These are phyloP conservation scores for Fusarium kyushuense DNA, from an alignment of 2,329 filamentous ascomycete genomes.

Conservation along the genomic window DNA sequence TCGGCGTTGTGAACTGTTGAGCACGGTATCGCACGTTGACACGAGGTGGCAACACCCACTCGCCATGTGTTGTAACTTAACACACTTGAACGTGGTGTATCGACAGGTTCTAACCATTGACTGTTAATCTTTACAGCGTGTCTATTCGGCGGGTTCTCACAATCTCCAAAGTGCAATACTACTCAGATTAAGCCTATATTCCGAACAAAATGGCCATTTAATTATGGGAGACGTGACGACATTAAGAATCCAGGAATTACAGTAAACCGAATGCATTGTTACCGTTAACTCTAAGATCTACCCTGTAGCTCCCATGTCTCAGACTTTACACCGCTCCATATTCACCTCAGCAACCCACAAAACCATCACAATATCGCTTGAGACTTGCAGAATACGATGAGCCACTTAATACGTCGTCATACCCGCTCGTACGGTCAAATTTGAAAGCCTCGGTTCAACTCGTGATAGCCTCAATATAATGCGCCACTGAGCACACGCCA, in stretches of 20 bases:
- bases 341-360: background rate
- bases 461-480: background rate
- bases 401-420: background rate
- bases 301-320: background rate
- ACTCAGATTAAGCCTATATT: background rate
- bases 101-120: background rate
- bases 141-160: too few relatives aligned
- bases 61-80: background rate
- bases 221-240: background rate
- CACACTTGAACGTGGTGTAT: background rate
- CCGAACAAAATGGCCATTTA: background rate
- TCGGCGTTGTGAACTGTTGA: background rate
- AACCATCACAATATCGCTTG: too few relatives aligned
- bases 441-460: background rate
- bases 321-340: background rate
- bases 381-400: too few relatives aligned
- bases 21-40: background rate
- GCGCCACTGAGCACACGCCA: slow-evolving; percentile 1
- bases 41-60: too few relatives aligned
- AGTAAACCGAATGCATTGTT: background rate
- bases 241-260: background rate
- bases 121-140: too few relatives aligned
- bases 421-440: background rate
- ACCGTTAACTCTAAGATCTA: background rate
- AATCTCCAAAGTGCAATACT: too few relatives aligned